These are phyloP conservation scores for Neurospora crassa DNA, from an alignment of 2,329 filamentous ascomycete species.

Conservation along the genomic window DNA sequence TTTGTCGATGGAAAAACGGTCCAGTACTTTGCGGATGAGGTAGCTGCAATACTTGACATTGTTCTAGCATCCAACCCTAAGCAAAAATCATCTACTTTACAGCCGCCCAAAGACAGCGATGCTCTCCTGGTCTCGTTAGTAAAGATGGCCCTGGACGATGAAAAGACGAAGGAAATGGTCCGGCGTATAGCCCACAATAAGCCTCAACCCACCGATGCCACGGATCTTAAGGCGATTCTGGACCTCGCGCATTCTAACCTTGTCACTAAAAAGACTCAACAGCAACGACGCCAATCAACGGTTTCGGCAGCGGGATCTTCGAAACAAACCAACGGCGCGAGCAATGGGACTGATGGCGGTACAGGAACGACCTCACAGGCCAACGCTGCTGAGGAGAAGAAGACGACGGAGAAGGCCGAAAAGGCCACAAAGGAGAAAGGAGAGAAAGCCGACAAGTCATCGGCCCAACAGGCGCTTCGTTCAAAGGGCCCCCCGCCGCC, in stretches of 20 bases:
- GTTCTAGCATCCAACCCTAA: slow-evolving; percentile 49
- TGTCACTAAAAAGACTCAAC: slow-evolving; percentile 23
- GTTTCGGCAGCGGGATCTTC: neutral
- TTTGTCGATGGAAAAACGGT: slow-evolving; percentile 46
- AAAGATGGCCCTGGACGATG: slow-evolving; percentile 46
- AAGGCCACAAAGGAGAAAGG: neutral
- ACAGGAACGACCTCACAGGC: slow-evolving; percentile 5
- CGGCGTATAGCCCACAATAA: slow-evolving; percentile 42
- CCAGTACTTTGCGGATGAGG: slow-evolving; percentile 51
- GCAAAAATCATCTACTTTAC: slow-evolving; percentile 43
- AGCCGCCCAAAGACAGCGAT: slow-evolving; percentile 44
- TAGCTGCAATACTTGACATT: slow-evolving; percentile 47
- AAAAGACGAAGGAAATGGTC: slow-evolving; percentile 39
- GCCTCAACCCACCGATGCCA: slow-evolving; percentile 41
- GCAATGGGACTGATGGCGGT: slow-evolving; percentile 6
- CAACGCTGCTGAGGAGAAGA: neutral
- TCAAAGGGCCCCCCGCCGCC: slow-evolving; percentile 49
- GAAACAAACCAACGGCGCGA: slow-evolving; percentile 9
- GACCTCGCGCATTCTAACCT: slow-evolving; percentile 38
- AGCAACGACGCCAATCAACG: slow-evolving; percentile 15
- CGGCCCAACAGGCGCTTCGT: slow-evolving; percentile 42
- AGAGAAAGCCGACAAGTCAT: neutral
- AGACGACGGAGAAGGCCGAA: neutral
- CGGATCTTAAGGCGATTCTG: slow-evolving; percentile 42
- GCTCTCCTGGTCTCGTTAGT: slow-evolving; percentile 47